Evolutionary conservation across 2,329 filamentous ascomycete genomes (phyloP), one percentile per base, ranked within the genome.

Genomic region (Penicillium fuscoglaucum): DNA sequence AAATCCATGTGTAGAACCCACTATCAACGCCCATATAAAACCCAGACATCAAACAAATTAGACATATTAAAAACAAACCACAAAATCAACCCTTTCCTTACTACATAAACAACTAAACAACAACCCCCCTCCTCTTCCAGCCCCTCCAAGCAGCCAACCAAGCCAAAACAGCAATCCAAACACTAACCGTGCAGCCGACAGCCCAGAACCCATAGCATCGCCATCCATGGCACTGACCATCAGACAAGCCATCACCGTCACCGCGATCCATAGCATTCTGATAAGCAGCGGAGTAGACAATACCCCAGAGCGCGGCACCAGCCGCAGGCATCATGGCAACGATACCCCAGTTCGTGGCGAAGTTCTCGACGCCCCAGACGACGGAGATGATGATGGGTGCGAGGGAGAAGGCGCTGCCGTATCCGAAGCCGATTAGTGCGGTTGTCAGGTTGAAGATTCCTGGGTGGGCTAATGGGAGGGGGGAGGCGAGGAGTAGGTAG

Each of bases 321-420:
- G 90, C 77, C 0, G 95, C 95, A 3, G 95, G 95, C 57, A 93
- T 87, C 81, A 96, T 95, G 43, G 93, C 92, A 8, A 98, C 87
- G 61, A 98, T 93, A 10, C 95, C 95, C 87, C 93, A 99, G 69
- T 99, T 98, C 0, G 95, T 99, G 58, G 91, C 95, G 72, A 99
- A 98, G 73, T 98, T 99, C 79, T 98, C 93, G 0, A 96, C 92
- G 28, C 95, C 95, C 95, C 95, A 99, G 46, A 99, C 93, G 10
- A 97, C 92, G n/a, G 88, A 91, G 66, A 97, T 89, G 57, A 98
- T 90, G 64, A 98, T 93, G 2, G 95, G 95, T 0, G 90, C 90
- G 6, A 98, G 83, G 48, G 87, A 90, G 79, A 98, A 99, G 24
- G 93, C 86, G 33, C 93, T 93, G 45, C 95, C 95, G 71, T 99